Conservation (phyloP, 768 basidiomycete species). For the Epithele typhae region DNA sequence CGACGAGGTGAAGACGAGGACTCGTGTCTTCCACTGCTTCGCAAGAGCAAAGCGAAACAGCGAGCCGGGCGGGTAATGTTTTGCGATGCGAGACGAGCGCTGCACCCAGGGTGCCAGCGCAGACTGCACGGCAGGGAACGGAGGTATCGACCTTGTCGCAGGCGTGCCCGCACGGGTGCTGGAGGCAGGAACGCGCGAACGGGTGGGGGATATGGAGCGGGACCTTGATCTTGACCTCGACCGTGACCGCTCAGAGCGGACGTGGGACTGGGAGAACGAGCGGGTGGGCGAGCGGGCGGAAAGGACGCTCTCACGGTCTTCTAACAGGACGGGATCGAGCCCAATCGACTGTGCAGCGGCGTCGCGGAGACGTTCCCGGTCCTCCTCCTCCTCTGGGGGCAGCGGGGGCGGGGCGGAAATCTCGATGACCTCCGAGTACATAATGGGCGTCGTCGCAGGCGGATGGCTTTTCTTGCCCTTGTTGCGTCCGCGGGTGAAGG, state of each 20-base stretch:
- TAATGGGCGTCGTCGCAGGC: constrained; percentile 32
- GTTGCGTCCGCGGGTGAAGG: constrained; percentile 12
- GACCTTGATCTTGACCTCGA: constrained; percentile 11
- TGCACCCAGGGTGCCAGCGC: constrained; percentile 50
- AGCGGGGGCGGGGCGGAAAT: constrained; percentile 43
- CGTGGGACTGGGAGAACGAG: constrained; percentile 10
- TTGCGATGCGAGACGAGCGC: constrained; percentile 48
- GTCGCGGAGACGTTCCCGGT: constrained; percentile 70
- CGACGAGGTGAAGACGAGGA: constrained; percentile 46
- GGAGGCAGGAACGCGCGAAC: constrained; percentile 11
- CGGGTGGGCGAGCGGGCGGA: constrained; percentile 15
- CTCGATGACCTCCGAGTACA: constrained; percentile 71
- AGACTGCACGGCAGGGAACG: constrained; percentile 57
- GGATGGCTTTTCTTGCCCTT: constrained; percentile 18
- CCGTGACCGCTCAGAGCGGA: constrained; percentile 9
- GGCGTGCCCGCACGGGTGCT: constrained; percentile 12
- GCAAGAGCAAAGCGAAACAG: constrained; percentile 69
- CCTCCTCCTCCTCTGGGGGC: constrained; percentile 54
- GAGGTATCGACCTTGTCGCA: constrained; percentile 33
- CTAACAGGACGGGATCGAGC: constrained; percentile 49
- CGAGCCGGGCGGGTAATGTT: constrained; percentile 61
- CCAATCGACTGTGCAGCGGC: constrained; percentile 77
- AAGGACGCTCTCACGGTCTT: constrained; percentile 25
- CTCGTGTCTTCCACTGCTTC: constrained; percentile 67
- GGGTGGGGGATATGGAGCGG: constrained; percentile 8